Base-by-base conservation (phyloP, 73 alveolate species). In the Breviolum minutum region DNA sequence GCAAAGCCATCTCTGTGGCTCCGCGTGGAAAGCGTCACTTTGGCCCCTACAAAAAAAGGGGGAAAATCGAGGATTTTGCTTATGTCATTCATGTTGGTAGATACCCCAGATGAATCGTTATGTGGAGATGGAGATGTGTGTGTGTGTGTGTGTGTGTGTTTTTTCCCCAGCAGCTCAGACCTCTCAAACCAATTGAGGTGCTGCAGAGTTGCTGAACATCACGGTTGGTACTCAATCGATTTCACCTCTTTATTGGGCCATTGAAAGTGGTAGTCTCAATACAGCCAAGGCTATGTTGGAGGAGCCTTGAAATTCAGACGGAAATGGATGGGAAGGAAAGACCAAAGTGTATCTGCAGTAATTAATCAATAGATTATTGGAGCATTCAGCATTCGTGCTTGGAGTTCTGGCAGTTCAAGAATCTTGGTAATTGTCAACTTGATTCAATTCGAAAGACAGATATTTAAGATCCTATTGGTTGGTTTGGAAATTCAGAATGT, bases 221-320 rank as follows among this genome's bases (percentile, higher is more conserved):
- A 92, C 98, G 26, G 99, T 94, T 54, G 94, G 94, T 6, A 86
- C 94, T 10, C 94, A 86, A 71, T 63, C 86, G 74, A 94, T 94
- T 84, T 94, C 99, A 32, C 99, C 99, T 48, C 94, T 94, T 61
- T 62, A 77, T 29, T 94, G 99, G 99, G 90, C 99, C 85, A 94
- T 94, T 63, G 99, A 94, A 61, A 94, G 99, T 30, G 99, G 99
- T 9, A 29, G 76, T 73, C 94, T 94, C 82, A 63, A 73, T 80
- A 92, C 98, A 16, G 98, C 98, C 66, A 92, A 92, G 90, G 98
- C 98, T 40, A 92, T 92, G 98, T 48, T 92, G 54, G 98, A 92
- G 98, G 98, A 92, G 69, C 12, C 80, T 61, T 10, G 27, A 22
- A 7, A 7, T 60, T 7, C 26, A 27, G 63, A 12, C 7, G 63